Evolutionary conservation across 2,329 filamentous ascomycete species (phyloP).

Genomic region (Chaetomiaceae sp.): DNA sequence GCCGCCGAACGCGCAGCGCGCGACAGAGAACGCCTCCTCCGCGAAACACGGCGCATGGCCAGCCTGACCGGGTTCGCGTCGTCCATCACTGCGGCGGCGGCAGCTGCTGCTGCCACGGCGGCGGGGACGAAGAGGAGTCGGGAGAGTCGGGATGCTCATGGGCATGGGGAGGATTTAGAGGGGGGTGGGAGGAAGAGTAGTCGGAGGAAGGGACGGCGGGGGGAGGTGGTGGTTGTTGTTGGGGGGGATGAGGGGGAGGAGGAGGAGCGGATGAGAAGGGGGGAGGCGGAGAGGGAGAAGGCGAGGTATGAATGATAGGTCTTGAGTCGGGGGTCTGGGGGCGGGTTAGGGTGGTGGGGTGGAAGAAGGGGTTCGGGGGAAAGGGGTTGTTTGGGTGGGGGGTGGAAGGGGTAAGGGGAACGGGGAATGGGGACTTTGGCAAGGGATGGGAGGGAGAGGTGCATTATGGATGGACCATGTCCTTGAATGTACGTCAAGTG

Average conservation of each 20-base stretch:
- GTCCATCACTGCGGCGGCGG: no score
- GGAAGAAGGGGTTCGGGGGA: neutral
- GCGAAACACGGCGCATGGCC: constrained; percentile 63
- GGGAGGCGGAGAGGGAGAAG: constrained; percentile 57
- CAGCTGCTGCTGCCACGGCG: no score
- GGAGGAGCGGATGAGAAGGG: constrained; percentile 49
- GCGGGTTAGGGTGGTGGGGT: neutral
- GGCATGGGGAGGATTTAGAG: constrained; percentile 15
- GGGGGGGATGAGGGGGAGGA: constrained; percentile 48
- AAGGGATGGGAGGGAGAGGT: no score
- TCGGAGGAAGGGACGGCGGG: constrained; percentile 45
- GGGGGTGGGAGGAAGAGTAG: constrained; percentile 28
- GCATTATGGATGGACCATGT: no score
- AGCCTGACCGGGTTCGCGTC: constrained; percentile 43
- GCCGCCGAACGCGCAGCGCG: constrained; percentile 64
- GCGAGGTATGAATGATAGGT: constrained; percentile 34
- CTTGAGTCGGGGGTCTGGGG: no score
- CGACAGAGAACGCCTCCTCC: constrained; percentile 60
- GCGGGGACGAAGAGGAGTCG: constrained; percentile 46
- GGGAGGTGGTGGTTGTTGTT: constrained; percentile 45
- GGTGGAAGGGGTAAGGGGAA: no score
- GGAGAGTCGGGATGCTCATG: constrained; percentile 43
- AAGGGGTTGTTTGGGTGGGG: no score
- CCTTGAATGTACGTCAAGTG: no score
- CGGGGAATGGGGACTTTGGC: no score